Evolutionary conservation across 768 basidiomycete species (phyloP), one percentile per base, ranked within the genome.

Genomic region (Leccinum olivaceopallidum): DNA sequence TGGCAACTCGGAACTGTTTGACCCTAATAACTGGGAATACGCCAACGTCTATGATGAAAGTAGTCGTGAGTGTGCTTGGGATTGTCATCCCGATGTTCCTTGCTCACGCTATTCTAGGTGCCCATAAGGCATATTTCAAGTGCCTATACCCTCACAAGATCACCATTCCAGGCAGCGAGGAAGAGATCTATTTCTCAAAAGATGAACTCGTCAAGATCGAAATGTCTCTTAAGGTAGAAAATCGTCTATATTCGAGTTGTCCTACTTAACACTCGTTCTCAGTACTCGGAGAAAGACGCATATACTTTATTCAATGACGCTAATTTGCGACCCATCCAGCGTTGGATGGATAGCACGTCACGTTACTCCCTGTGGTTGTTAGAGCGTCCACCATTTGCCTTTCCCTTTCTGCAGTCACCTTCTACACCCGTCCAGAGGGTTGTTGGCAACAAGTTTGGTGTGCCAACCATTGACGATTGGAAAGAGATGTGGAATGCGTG

Each of bases 361-460:
- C 82, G 81, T 52, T 96, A 95, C 72, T 90, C 91, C 2, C 77
- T 98, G 30, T 98, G 93, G 91, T 82, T 98, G 9, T 81, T 98
- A 48, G 94, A 98, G 73, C 86, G 94, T 14, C 92, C 95, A 1
- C 76, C 84, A 0, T 92, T 97, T 76, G 71, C 75, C 34, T 95
- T 98, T 78, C 87, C 88, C 36, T 76, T 86, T 1, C 73, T 90
- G 0, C 71, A 76, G 8, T 74, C 81, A 2, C 80, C 83, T 6
- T 60, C 67, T 26, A 60, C 52, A 30, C 18, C 67, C 6, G 65
- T 58, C 24, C 62, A 67, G 53, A 65, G 62, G 49, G 61, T 59
- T 20, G 63, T 68, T 7, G 66, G 70, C 14, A 36, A 67, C 49
- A 74, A 65, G 62, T 90, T 89, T 65, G 84, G 86, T 28, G 69